Evolutionary conservation across 306 rosid species (phyloP), one percentile per base, ranked within the genome.

Genomic region (Abrus precatorius): DNA sequence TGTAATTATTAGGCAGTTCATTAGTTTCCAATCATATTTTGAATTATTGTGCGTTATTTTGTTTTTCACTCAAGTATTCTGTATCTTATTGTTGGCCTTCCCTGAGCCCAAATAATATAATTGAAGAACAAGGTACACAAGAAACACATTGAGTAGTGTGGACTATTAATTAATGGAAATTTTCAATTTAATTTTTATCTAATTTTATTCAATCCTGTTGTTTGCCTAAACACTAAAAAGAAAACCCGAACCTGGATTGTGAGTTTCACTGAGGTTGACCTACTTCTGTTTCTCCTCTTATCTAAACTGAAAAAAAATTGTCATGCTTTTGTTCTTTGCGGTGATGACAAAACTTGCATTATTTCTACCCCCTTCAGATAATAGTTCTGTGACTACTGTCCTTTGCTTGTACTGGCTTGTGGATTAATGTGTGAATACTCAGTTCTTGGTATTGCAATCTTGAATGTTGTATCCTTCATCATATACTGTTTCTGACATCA

Each of bases 401-500:
- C 33, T 66, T 72, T 70, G 55, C 41, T 63, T 71, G 27, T 52
- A 60, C 66, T 61, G 12, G 60, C 69, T 76, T 74, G 72, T 84
- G 49, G 74, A 66, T 71, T 49, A 38, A 49, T 30, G 29, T 30
- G 44, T 72, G 76, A 74, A 47, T 81, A 59, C 45, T 40, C 71
- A 43, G 47, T 53, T 73, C 62, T 74, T 68, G 80, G 28, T 45
- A 45, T 64, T 53, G 74, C 13, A 61, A 68, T 68, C 48, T 53
- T 72, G 71, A 75, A 60, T 66, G 32, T 44, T 65, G 57, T 72
- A 34, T 68, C 59, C 33, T 53, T 54, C 68, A 61, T 56, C 52
- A 50, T 45, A 48, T 75, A 29, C 48, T 55, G 53, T 81, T 82
- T 84, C 54, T 83, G 72, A 57, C 48, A 72, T 20, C 48, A 52